Percentiles rank a stretch among this genome's conserved stretches.
Conservation (phyloP, 2,329 filamentous ascomycete species). For the Didymella pinodella region DNA sequence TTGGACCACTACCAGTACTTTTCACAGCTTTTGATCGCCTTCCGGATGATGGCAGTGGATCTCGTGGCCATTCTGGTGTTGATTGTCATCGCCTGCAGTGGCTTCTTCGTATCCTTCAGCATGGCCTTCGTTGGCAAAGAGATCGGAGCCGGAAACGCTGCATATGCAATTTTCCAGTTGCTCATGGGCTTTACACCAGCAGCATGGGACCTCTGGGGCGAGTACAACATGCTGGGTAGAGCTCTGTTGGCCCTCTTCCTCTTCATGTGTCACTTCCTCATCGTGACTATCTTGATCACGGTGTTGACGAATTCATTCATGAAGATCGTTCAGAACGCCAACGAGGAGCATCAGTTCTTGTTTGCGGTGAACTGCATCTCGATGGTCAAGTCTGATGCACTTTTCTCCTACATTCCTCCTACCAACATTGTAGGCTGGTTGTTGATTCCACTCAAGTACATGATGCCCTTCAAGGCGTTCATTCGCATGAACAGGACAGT, state of each 20-base stretch:
- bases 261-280: slow-evolving; percentile 93
- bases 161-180: slow-evolving; percentile 91
- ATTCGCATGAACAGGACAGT: slow-evolving; percentile 87
- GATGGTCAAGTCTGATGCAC: slow-evolving; percentile 96
- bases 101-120: slow-evolving; percentile 95
- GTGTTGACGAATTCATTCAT: slow-evolving; percentile 98
- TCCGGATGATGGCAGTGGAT: slow-evolving; percentile 92
- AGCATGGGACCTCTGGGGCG: slow-evolving; percentile 88
- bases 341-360: slow-evolving; percentile 89
- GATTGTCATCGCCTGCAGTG: slow-evolving; percentile 87
- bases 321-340: slow-evolving; percentile 90
- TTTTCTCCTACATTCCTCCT: slow-evolving; percentile 93
- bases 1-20: slow-evolving; percentile 97
- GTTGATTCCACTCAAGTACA: slow-evolving; percentile 80
- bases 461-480: slow-evolving; percentile 81
- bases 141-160: slow-evolving; percentile 75
- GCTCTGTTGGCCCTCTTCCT: slow-evolving; percentile 80
- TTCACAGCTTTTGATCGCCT: slow-evolving; percentile 91
- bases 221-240: slow-evolving; percentile 81
- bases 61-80: slow-evolving; percentile 83
- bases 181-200: slow-evolving; percentile 96
- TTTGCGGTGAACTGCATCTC: slow-evolving; percentile 97
- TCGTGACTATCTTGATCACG: slow-evolving; percentile 92
- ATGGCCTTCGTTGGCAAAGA: slow-evolving; percentile 76
- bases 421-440: slow-evolving; percentile 92